A percentile compares a stretch with the other conserved stretches of the same genome.
Evolutionary conservation across 129 eudicot genomes (phyloP).

Genomic region (Flaveria bidentis): DNA sequence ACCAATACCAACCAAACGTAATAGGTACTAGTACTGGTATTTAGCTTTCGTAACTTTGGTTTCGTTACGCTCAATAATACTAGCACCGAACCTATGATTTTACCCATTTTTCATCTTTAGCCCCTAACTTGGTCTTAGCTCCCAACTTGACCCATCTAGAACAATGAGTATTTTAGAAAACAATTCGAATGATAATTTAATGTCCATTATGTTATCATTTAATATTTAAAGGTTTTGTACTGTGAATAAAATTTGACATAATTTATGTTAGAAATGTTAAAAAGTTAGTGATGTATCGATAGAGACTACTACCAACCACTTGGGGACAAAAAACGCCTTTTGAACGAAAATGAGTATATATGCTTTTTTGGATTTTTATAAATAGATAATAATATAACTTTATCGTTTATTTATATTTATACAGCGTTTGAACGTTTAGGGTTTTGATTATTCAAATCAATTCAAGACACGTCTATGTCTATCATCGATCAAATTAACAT

Average conservation of each 20-base stretch:
- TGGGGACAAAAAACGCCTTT: constrained; percentile 20
- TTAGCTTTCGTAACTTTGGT: no score
- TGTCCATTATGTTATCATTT: neutral
- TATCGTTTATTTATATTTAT: neutral
- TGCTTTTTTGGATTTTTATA: constrained; percentile 1
- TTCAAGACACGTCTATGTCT: neutral
- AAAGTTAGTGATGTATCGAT: constrained; percentile 18
- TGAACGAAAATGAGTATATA: constrained; percentile 11
- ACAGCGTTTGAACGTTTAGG: neutral
- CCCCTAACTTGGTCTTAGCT: no score
- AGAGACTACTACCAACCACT: constrained; percentile 20
- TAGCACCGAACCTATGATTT: no score
- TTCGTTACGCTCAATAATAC: no score
- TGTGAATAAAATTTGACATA: neutral
- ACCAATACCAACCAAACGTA: no score
- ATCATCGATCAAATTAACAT: neutral
- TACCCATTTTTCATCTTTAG: no score
- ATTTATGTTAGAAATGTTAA: constrained; percentile 3
- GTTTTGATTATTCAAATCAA: neutral
- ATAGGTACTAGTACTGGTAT: no score
- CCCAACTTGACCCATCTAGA: no score
- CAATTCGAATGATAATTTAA: no score
- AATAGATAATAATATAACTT: neutral
- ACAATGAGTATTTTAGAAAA: no score
- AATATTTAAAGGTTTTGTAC: neutral